A percentile compares a stretch with the other conserved stretches of the same genome.
Evolutionary conservation across 495 filamentous ascomycete genomes (phyloP).

Genomic region (Penicillium argentinense): DNA sequence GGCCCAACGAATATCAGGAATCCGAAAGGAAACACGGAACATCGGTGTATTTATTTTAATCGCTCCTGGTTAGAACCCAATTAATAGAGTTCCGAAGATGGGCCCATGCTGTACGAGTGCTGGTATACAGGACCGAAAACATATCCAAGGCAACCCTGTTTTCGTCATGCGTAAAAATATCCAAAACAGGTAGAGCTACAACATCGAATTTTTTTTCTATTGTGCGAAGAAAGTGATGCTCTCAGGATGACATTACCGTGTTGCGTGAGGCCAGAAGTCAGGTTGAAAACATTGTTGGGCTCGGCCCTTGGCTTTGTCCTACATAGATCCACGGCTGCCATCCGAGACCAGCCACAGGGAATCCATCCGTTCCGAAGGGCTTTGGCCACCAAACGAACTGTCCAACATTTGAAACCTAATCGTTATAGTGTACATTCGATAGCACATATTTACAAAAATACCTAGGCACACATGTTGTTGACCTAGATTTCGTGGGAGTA

Average conservation of each 20-base stretch:
- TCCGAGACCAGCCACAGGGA: slow-evolving; percentile 7
- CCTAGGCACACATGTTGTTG: background rate
- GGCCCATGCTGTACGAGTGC: slow-evolving; percentile 10
- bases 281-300: slow-evolving; percentile 11
- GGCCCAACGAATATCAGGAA: slow-evolving; percentile 4
- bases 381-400: slow-evolving; percentile 7
- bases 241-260: slow-evolving; percentile 5
- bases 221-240: background rate
- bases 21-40: slow-evolving; percentile 1
- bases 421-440: too few relatives aligned
- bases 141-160: slow-evolving; percentile 3
- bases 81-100: slow-evolving; percentile 15
- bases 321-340: slow-evolving; percentile 12
- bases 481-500: too few relatives aligned
- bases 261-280: slow-evolving; percentile 6
- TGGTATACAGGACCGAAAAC: background rate
- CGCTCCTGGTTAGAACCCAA: slow-evolving; percentile 8
- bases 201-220: background rate
- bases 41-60: slow-evolving; percentile 8
- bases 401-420: background rate
- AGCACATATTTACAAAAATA: too few relatives aligned
- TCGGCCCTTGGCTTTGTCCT: slow-evolving; percentile 19
- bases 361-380: slow-evolving; percentile 15
- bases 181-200: background rate
- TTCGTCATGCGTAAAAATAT: background rate